Percentiles rank a stretch among this genome's conserved stretches.
Conservation (phyloP, 1,284 basidiomycete species). For the Calocybe gambosa region DNA sequence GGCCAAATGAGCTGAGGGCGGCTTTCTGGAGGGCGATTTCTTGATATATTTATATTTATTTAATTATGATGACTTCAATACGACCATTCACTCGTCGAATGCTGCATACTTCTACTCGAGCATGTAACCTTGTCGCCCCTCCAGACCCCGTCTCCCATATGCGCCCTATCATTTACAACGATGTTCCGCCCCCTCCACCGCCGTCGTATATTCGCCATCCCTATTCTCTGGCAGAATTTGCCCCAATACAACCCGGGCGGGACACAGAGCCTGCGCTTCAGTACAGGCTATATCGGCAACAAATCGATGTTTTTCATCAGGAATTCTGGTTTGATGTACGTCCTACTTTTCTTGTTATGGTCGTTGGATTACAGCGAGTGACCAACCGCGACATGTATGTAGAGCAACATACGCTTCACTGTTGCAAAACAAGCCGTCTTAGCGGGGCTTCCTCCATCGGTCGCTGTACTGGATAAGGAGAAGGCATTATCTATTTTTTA, state of each 20-base stretch:
- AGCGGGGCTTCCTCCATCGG: slow-evolving; percentile 45
- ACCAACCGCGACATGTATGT: too few species aligned
- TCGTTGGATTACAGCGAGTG: slow-evolving; percentile 2
- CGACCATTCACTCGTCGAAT: slow-evolving; percentile 27
- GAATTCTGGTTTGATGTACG: slow-evolving; percentile 72
- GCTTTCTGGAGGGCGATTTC: slow-evolving; percentile 27
- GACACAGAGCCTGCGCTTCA: slow-evolving; percentile 56
- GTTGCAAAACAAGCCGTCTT: slow-evolving; percentile 54
- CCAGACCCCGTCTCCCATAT: slow-evolving; percentile 73
- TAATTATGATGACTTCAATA: slow-evolving; percentile 14
- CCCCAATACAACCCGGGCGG: slow-evolving; percentile 26
- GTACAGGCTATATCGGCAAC: slow-evolving; percentile 61
- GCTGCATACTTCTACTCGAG: slow-evolving; percentile 30
- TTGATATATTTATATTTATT: slow-evolving; percentile 3
- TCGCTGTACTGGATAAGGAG: slow-evolving; percentile 51
- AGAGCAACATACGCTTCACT: slow-evolving; percentile 74
- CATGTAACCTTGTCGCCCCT: slow-evolving; percentile 55
- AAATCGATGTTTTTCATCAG: slow-evolving; percentile 66
- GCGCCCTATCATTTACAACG: slow-evolving; percentile 68
- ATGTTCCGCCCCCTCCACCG: slow-evolving; percentile 32
- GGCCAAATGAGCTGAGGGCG: slow-evolving; percentile 27
- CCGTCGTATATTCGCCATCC: slow-evolving; percentile 44
- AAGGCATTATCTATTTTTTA: slow-evolving; percentile 65
- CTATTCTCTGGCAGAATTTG: slow-evolving; percentile 69
- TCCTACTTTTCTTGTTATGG: not conserved